Evolutionary conservation across 257 asterid species (phyloP), one percentile per base, ranked within the genome.

Genomic region (Osmanthus fragrans): DNA sequence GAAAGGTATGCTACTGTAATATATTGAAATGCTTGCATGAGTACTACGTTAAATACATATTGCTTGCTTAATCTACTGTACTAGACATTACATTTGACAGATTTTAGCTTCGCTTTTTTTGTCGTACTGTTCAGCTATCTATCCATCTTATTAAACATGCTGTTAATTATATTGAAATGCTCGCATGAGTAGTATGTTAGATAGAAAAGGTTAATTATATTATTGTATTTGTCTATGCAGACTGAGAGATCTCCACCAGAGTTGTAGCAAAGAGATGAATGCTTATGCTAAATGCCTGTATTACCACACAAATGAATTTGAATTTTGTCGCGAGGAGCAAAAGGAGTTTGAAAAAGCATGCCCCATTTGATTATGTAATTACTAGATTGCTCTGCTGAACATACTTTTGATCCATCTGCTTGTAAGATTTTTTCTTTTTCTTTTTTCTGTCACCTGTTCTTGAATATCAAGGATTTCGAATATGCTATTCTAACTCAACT

Each of bases 281-380:
- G 84, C 97, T 29, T 95, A 93, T 77, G 93, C 93, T 21, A 96
- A 98, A 68, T 93, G 99, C 85, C 88, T 95, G 99, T 90, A 90
- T 87, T 93, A 93, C 90, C 84, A 87, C 89, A 92, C 98, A 1
- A 93, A 95, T 45, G 98, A 95, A 80, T 95, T 93, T 79, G 99
- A 95, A 37, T 70, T 91, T 33, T 95, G 99, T 77, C 96, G 98
- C 78, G 86, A 90, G 83, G 98, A 93, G 89, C 99, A 95, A 82
- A 69, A 86, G 67, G 93, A 86, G 34, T 95, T 95, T 29, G 98
- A 93, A 87, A 90, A 91, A 83, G 91, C 94, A 73, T 95, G 96
- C 21, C 84, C 92, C 98, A 30, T 79, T 84, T 69, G 73, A 73
- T 39, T 60, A 36, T 71, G 56, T 72, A 58, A 70, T 7, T 39